Conservation (phyloP, 495 filamentous ascomycete genomes). For the Immersiella caudata region DNA sequence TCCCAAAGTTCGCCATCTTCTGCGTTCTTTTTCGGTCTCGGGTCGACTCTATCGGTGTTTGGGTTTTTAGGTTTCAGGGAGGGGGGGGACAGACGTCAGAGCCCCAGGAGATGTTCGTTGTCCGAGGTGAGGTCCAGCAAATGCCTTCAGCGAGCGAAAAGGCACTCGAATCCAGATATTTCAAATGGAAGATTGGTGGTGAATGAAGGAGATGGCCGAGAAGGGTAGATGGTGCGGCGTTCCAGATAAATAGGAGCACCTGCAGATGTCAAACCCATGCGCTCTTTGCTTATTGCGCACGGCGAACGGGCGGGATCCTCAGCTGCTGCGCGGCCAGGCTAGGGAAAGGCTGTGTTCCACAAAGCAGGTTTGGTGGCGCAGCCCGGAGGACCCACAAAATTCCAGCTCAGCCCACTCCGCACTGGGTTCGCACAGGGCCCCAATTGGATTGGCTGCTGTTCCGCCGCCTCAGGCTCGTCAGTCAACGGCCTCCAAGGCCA, state of each 20-base stretch:
- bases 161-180: slow-evolving; percentile 5
- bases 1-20: slow-evolving; percentile 55
- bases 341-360: no score
- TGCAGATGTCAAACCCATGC: slow-evolving; percentile 9
- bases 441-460: not conserved
- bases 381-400: slow-evolving; percentile 3
- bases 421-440: not conserved
- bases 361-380: slow-evolving; percentile 24
- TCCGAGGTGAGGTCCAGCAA: not conserved
- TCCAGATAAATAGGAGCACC: slow-evolving; percentile 21
- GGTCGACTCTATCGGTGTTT: slow-evolving; percentile 3
- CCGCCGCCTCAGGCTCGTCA: not conserved
- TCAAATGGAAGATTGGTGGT: slow-evolving; percentile 12
- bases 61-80: slow-evolving; percentile 1
- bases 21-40: slow-evolving; percentile 6
- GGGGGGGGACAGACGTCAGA: not conserved
- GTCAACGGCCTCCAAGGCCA: slow-evolving; percentile 10
- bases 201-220: not conserved
- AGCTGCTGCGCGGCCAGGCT: not conserved
- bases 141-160: slow-evolving; percentile 20
- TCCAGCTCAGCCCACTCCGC: slow-evolving; percentile 9
- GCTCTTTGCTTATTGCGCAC: not conserved
- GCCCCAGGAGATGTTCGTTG: not conserved
- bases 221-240: slow-evolving; percentile 5
- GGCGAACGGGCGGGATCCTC: not conserved